Evolutionary conservation across 805 yeast genomes (phyloP), one percentile per base, ranked within the genome.

Genomic region (Komagataella mondaviorum): DNA sequence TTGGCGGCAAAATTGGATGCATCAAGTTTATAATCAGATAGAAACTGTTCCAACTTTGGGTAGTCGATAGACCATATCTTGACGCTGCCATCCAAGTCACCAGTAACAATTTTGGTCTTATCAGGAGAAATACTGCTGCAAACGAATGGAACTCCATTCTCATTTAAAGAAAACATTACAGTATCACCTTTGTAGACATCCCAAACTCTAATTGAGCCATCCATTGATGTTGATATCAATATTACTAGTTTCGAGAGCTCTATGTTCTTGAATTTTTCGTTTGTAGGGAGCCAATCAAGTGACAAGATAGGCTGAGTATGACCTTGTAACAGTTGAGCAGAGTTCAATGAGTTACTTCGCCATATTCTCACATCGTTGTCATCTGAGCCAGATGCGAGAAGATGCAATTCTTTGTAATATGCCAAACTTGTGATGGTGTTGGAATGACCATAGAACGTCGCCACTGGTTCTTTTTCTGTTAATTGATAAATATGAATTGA

Each of bases 301-400:
- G 69, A 73, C 2, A 80, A 68, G 6, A 82, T 70, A 23, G 87
- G 79, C 52, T 80, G 76, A 1, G 78, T 69, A 60, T 83, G 88
- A 0, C 81, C 83, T 6, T 60, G 52, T 44, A 78, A 60, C 4
- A 75, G 65, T 52, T 74, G 74, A 43, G 74, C 66, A 24, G 79
- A 74, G 53, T 77, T 77, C 22, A 77, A 66, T 36, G 80, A 76
- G 23, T 75, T 74, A 44, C 88, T 84, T 59, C 74, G 77, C 96
- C 96, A 90, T 18, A 88, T 70, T 57, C 87, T 76, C 6, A 89
- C 72, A 0, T 76, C 70, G 52, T 77, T 75, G 62, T 90, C 96
- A 60, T 87, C 95, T 1, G 95, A 81, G 6, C 87, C 81, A 2
- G 90, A 80, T 3, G 88, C 80, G 45, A 90, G 68, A 30, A 83